A percentile compares a stretch with the other conserved stretches of the same genome.
Evolutionary conservation across 2,329 filamentous ascomycete genomes (phyloP).

Genomic region (Bimuria novae-zelandiae): DNA sequence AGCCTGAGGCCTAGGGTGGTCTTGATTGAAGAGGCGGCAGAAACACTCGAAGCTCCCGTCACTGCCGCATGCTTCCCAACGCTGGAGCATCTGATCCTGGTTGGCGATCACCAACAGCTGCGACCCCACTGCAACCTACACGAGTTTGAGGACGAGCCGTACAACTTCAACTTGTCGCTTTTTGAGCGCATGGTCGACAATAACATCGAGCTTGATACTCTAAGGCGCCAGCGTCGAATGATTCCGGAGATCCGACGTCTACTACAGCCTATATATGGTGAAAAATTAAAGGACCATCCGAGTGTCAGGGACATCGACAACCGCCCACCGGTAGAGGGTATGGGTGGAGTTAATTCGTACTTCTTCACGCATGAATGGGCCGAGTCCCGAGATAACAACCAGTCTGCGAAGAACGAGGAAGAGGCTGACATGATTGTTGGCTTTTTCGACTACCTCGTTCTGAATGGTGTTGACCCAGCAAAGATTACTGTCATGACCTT

Average conservation of each 20-base stretch:
- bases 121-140: slow-evolving; percentile 69
- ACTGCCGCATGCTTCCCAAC: slow-evolving; percentile 64
- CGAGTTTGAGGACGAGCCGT: slow-evolving; percentile 64
- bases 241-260: slow-evolving; percentile 68
- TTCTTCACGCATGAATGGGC: slow-evolving; percentile 69
- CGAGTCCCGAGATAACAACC: slow-evolving; percentile 66
- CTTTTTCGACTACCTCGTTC: slow-evolving; percentile 72
- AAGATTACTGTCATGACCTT: slow-evolving; percentile 84
- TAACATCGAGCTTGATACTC: slow-evolving; percentile 64
- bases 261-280: slow-evolving; percentile 64
- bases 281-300: slow-evolving; percentile 61
- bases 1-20: slow-evolving; percentile 69
- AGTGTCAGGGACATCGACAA: slow-evolving; percentile 54
- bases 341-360: slow-evolving; percentile 64
- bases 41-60: slow-evolving; percentile 70
- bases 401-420: slow-evolving; percentile 68
- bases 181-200: slow-evolving; percentile 79
- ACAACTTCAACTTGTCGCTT: slow-evolving; percentile 72
- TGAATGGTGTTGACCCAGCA: slow-evolving; percentile 63
- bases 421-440: slow-evolving; percentile 78
- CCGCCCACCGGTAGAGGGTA: slow-evolving; percentile 62
- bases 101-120: slow-evolving; percentile 83
- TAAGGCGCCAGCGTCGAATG: slow-evolving; percentile 74
- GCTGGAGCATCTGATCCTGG: slow-evolving; percentile 67
- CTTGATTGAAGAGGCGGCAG: slow-evolving; percentile 79